Conservation (phyloP, 257 asterid species). For the Fraxinus americana region DNA sequence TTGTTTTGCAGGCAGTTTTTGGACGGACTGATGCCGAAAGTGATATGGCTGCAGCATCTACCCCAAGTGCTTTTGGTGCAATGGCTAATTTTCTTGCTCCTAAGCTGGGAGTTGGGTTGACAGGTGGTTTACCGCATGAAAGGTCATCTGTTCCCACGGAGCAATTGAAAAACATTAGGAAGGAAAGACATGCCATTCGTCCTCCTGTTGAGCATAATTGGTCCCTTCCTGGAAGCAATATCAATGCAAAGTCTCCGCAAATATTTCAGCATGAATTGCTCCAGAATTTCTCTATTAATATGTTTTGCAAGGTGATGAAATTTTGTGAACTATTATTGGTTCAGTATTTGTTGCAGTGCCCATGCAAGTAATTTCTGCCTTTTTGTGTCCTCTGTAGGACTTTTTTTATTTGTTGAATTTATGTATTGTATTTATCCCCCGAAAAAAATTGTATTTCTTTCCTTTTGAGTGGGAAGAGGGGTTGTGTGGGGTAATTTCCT, state of each 20-base stretch:
- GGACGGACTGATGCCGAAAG: slow-evolving; percentile 67
- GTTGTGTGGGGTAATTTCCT: background rate
- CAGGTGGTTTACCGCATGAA: slow-evolving; percentile 68
- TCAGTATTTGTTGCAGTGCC: background rate
- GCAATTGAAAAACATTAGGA: slow-evolving; percentile 55
- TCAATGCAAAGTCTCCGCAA: slow-evolving; percentile 64
- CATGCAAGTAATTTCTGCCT: background rate
- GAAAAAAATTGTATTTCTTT: background rate
- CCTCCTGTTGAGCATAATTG: slow-evolving; percentile 98
- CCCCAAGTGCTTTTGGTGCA: slow-evolving; percentile 89
- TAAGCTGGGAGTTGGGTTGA: slow-evolving; percentile 74
- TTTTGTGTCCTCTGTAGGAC: background rate
- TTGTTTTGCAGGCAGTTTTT: slow-evolving; percentile 72
- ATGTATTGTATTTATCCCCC: background rate
- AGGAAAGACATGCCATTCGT: slow-evolving; percentile 93
- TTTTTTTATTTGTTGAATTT: background rate
- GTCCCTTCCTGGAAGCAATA: slow-evolving; percentile 74
- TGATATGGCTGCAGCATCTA: slow-evolving; percentile 57
- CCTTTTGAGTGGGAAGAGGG: background rate
- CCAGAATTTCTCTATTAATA: slow-evolving; percentile 89
- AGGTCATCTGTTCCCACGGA: slow-evolving; percentile 64
- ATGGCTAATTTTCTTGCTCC: slow-evolving; percentile 98
- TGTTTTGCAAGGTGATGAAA: slow-evolving; percentile 87
- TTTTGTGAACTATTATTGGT: background rate
- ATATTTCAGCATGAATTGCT: slow-evolving; percentile 98